Percentiles rank a stretch among this genome's conserved stretches.
Conservation (phyloP, 2,329 filamentous ascomycete genomes). For the Trichoderma simmonsii region DNA sequence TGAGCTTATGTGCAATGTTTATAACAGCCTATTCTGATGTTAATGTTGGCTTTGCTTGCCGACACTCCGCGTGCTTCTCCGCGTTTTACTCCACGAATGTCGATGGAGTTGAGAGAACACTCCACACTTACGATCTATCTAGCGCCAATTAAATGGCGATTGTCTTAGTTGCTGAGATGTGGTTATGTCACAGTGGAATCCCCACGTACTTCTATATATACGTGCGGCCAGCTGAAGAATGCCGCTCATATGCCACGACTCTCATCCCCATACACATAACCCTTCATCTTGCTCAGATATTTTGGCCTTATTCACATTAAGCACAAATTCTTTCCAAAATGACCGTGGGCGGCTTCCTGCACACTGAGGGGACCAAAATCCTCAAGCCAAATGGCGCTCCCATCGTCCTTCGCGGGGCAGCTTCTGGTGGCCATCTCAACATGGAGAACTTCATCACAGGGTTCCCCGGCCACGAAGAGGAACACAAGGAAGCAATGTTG, state of each 20-base stretch:
- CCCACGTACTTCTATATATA: neutral
- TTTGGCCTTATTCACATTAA: neutral
- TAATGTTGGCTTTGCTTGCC: neutral
- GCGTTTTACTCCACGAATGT: neutral
- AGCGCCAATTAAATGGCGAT: neutral
- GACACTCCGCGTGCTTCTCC: neutral
- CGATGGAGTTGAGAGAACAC: neutral
- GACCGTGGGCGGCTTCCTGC: neutral
- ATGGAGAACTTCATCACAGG: conserved; percentile 2
- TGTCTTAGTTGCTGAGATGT: neutral
- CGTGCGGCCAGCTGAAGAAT: neutral
- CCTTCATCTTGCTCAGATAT: neutral
- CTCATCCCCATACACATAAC: neutral
- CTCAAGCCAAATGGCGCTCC: neutral
- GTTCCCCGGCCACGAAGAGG: neutral
- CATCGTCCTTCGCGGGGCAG: neutral
- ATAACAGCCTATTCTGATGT: neutral
- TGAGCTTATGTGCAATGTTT: neutral
- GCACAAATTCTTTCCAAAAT: neutral
- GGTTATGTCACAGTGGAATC: neutral
- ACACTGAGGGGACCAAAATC: neutral
- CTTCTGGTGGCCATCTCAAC: neutral
- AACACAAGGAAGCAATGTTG: neutral
- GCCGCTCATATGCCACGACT: neutral
- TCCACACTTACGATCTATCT: neutral